phyloP scores from a whole-genome alignment of 2,329 filamentous ascomycete species.

The Amesomyces nigricolor region DNA sequence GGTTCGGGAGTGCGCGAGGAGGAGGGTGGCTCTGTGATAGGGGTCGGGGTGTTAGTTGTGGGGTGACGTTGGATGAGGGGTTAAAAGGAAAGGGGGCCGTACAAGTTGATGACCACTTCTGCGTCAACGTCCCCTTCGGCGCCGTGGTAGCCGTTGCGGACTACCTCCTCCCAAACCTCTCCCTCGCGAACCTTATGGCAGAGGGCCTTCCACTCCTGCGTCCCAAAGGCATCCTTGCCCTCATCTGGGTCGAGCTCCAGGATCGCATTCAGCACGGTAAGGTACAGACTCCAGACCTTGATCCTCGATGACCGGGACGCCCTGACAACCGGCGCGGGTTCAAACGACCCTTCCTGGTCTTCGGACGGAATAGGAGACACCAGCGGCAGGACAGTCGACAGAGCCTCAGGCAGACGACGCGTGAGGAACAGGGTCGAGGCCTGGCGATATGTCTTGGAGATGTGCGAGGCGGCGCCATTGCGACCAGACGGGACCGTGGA shows the following conservation, averaged over 20 bases:
- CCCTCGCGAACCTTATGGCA: constrained; percentile 83
- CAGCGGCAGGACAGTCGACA: constrained; percentile 77
- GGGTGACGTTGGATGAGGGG: background rate
- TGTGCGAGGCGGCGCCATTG: constrained; percentile 58
- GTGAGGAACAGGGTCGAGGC: constrained; percentile 92
- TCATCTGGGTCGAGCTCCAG: constrained; percentile 85
- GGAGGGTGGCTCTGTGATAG: constrained; percentile 66
- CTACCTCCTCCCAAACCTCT: constrained; percentile 89
- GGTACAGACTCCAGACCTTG: constrained; percentile 96
- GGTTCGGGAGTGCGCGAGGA: constrained; percentile 81
- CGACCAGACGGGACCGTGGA: constrained; percentile 62
- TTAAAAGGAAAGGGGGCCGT: constrained; percentile 32
- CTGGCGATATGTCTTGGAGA: constrained; percentile 91
- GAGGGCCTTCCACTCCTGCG: constrained; percentile 75
- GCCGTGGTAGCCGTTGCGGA: constrained; percentile 79
- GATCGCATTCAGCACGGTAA: constrained; percentile 87
- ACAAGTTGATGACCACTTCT: constrained; percentile 89
- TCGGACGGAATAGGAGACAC: constrained; percentile 55
- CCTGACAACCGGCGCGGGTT: constrained; percentile 67
- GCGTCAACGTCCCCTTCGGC: constrained; percentile 86
- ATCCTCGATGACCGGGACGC: constrained; percentile 78
- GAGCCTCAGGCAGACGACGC: constrained; percentile 82
- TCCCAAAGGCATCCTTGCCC: constrained; percentile 82
- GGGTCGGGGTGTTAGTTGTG: constrained; percentile 21
- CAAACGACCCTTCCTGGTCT: constrained; percentile 40